These are phyloP conservation scores for Polychaeton citri DNA, from an alignment of 2,329 filamentous ascomycete species.

Conservation along the genomic window DNA sequence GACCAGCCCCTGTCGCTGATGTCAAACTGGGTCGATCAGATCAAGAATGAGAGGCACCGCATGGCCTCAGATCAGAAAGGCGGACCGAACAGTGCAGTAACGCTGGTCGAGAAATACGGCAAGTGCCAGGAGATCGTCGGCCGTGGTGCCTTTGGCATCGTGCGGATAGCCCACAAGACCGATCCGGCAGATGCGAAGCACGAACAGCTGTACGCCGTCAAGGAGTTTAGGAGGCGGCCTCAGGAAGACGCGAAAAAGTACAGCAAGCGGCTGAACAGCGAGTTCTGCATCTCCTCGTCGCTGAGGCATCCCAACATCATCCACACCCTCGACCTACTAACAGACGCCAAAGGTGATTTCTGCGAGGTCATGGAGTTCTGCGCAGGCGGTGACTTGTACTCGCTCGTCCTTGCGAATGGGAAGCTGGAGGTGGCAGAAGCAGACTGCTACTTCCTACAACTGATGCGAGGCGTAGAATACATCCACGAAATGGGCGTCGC, in stretches of 20 bases:
- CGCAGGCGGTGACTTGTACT: slow-evolving; percentile 90
- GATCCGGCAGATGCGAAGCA: slow-evolving; percentile 60
- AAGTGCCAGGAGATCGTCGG: slow-evolving; percentile 97
- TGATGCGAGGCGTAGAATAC: slow-evolving; percentile 98
- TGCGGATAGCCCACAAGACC: slow-evolving; percentile 93
- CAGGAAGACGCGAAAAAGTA: slow-evolving; percentile 96
- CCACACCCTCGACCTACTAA: slow-evolving; percentile 85
- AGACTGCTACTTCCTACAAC: slow-evolving; percentile 97
- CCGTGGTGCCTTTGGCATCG: slow-evolving; percentile 91
- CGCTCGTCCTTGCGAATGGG: slow-evolving; percentile 75
- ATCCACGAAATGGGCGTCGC: slow-evolving; percentile 99
- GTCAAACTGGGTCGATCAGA: slow-evolving; percentile 88
- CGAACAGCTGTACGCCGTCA: slow-evolving; percentile 92
- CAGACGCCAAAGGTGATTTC: slow-evolving; percentile 93
- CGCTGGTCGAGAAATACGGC: slow-evolving; percentile 89
- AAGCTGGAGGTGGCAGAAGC: slow-evolving; percentile 88
- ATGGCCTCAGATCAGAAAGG: slow-evolving; percentile 62
- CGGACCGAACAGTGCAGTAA: slow-evolving; percentile 59
- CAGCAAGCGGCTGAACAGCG: slow-evolving; percentile 89
- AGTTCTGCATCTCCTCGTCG: slow-evolving; percentile 97
- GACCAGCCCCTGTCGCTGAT: slow-evolving; percentile 84
- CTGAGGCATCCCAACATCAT: slow-evolving; percentile 96
- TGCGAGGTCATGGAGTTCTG: slow-evolving; percentile 99
- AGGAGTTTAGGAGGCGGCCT: slow-evolving; percentile 88
- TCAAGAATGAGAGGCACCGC: slow-evolving; percentile 75